A percentile compares a stretch with the other conserved stretches of the same genome.
Conservation (phyloP, 2,329 filamentous ascomycete species). For the Proliferodiscus dingleyae region DNA sequence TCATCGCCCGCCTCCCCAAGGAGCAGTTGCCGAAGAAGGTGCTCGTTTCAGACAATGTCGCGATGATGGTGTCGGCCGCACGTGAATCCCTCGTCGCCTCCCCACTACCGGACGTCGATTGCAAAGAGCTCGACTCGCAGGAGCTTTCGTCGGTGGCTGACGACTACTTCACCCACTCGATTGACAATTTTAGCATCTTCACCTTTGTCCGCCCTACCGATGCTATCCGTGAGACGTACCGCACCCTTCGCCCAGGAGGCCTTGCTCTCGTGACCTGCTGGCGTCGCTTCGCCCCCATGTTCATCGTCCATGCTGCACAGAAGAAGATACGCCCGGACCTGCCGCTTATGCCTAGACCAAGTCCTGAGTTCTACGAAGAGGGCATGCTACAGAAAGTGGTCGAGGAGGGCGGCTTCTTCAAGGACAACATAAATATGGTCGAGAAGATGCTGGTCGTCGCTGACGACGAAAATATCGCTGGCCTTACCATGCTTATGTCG, state of each 20-base stretch:
- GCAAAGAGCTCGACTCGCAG: constrained; percentile 17
- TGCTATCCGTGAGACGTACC: constrained; percentile 28
- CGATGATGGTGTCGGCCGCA: constrained; percentile 28
- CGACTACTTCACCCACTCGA: constrained; percentile 26
- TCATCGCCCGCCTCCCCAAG: constrained; percentile 24
- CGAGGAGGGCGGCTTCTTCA: neutral
- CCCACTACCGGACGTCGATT: constrained; percentile 24
- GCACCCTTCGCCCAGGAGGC: constrained; percentile 29
- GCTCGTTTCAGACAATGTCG: constrained; percentile 28
- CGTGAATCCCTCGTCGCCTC: constrained; percentile 26
- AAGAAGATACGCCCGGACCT: constrained; percentile 26
- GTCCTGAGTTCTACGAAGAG: neutral
- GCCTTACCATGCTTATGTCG: constrained; percentile 27
- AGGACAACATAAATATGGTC: neutral
- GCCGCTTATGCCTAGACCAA: constrained; percentile 16
- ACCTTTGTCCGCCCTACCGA: constrained; percentile 23
- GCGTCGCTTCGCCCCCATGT: constrained; percentile 24
- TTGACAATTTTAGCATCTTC: constrained; percentile 32
- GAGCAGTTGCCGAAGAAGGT: constrained; percentile 26
- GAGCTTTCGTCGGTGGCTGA: constrained; percentile 12
- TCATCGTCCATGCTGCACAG: constrained; percentile 29
- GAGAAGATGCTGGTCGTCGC: constrained; percentile 15
- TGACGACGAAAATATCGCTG: constrained; percentile 26
- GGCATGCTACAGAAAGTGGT: neutral
- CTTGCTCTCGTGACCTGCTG: constrained; percentile 25